Evolutionary conservation across 805 yeast genomes (phyloP).

Genomic region (Lachancea quebecensis): DNA sequence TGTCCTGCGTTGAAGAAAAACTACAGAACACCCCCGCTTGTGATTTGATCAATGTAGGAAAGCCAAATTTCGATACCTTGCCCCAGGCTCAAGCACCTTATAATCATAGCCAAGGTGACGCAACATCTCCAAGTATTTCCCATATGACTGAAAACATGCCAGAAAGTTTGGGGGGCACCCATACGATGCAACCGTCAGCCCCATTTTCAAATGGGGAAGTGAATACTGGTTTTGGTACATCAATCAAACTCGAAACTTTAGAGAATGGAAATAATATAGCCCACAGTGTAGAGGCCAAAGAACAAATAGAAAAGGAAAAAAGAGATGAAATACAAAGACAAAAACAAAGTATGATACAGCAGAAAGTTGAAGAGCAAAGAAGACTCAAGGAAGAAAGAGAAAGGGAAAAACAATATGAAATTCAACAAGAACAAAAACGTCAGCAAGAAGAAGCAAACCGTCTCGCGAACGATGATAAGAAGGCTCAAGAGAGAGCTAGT

Average conservation of each 20-base stretch:
- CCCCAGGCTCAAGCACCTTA: not conserved
- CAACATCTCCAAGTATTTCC: not conserved
- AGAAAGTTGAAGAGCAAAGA: slow-evolving; percentile 5
- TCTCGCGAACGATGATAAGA: slow-evolving; percentile 11
- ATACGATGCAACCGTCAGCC: no score
- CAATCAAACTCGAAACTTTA: not conserved
- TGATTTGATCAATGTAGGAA: slow-evolving; percentile 38
- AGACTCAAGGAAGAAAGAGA: slow-evolving; percentile 9
- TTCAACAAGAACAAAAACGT: slow-evolving; percentile 12
- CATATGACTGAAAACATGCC: not conserved
- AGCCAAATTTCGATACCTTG: slow-evolving; percentile 17
- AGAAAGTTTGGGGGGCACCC: no score
- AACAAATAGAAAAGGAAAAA: slow-evolving; percentile 8
- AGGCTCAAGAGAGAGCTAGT: slow-evolving; percentile 3
- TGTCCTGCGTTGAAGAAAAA: slow-evolving; percentile 37
- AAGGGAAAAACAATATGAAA: slow-evolving; percentile 9
- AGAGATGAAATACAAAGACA: slow-evolving; percentile 6
- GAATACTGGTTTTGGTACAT: not conserved
- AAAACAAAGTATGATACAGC: slow-evolving; percentile 2
- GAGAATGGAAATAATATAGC: slow-evolving; percentile 1
- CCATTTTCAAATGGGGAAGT: not conserved
- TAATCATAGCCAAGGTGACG: not conserved
- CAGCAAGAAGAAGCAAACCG: slow-evolving; percentile 12
- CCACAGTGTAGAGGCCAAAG: slow-evolving; percentile 10
- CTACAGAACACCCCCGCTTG: slow-evolving; percentile 26